Conservation (phyloP, 805 yeast genomes). For the Suhomyces xylopsoci region DNA sequence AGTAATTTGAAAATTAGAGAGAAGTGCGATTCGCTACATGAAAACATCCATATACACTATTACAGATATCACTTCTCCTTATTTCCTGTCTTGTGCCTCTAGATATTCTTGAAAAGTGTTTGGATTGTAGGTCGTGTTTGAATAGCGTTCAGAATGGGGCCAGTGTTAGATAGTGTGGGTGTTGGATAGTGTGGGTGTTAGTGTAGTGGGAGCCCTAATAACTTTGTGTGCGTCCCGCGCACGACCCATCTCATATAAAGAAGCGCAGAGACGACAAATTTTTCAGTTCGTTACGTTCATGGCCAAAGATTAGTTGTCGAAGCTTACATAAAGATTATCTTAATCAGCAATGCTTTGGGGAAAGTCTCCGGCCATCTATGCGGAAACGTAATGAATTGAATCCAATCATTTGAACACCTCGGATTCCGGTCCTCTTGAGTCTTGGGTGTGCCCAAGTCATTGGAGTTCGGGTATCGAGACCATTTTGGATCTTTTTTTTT, state of each 20-base stretch:
- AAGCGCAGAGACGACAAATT: background rate
- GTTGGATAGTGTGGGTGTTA: too few species aligned
- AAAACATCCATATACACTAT: too few species aligned
- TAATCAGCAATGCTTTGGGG: constrained; percentile 61
- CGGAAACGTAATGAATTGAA: constrained; percentile 56
- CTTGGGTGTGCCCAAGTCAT: background rate
- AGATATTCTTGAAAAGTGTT: too few species aligned
- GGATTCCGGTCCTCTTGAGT: background rate
- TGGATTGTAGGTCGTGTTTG: too few species aligned
- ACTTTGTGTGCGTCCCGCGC: background rate
- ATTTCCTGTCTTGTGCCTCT: too few species aligned
- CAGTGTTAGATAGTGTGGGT: too few species aligned
- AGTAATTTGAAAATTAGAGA: too few species aligned
- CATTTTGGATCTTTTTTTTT: background rate
- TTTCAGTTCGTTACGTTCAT: constrained; percentile 50
- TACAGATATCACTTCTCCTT: too few species aligned
- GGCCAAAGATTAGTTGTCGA: constrained; percentile 77
- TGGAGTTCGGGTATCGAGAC: background rate
- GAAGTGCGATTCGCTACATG: too few species aligned
- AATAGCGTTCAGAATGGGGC: too few species aligned
- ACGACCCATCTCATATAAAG: background rate
- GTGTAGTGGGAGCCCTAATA: too few species aligned
- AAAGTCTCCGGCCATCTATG: constrained; percentile 80
- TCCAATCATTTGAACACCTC: constrained; percentile 21
- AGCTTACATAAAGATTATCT: constrained; percentile 54